Evolutionary conservation across 768 basidiomycete genomes (phyloP).

Genomic region (Pluteus cervinus): DNA sequence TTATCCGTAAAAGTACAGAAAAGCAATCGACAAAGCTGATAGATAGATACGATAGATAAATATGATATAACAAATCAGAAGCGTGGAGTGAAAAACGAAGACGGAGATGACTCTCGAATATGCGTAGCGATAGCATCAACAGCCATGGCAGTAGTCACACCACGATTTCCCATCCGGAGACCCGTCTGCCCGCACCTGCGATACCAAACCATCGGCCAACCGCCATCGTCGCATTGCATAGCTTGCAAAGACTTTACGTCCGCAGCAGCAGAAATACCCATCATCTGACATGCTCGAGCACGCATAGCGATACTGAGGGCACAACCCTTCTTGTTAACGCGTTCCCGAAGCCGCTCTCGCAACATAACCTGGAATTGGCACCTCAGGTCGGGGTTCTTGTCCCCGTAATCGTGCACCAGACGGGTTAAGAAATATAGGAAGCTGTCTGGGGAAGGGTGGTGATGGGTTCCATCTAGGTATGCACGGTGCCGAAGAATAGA

Average conservation of each 20-base stretch:
- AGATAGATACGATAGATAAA: too few species aligned
- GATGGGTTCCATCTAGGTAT: constrained; percentile 33
- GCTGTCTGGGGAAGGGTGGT: constrained; percentile 29
- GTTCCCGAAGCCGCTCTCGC: constrained; percentile 27
- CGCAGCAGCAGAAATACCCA: constrained; percentile 19
- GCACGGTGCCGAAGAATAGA: constrained; percentile 29
- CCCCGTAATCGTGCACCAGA: too few species aligned
- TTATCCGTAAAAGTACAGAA: too few species aligned
- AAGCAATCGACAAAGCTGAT: too few species aligned
- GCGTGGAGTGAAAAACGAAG: too few species aligned
- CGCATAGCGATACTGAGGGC: constrained; percentile 36
- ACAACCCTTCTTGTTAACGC: constrained; percentile 26
- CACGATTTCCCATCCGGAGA: constrained; percentile 30
- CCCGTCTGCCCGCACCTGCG: constrained; percentile 29
- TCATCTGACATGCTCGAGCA: constrained; percentile 21
- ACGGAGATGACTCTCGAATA: too few species aligned
- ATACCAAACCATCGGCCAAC: constrained; percentile 31
- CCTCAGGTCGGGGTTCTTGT: too few species aligned
- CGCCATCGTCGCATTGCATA: constrained; percentile 32
- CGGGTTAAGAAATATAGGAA: constrained; percentile 34
- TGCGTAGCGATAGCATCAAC: too few species aligned
- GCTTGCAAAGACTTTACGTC: constrained; percentile 24
- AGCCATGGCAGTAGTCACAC: constrained; percentile 32
- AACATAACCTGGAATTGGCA: too few species aligned
- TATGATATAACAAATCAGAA: too few species aligned